Percentiles rank a stretch among this genome's conserved stretches.
Conservation (phyloP, 495 filamentous ascomycete genomes). For the Letharia lupina region DNA sequence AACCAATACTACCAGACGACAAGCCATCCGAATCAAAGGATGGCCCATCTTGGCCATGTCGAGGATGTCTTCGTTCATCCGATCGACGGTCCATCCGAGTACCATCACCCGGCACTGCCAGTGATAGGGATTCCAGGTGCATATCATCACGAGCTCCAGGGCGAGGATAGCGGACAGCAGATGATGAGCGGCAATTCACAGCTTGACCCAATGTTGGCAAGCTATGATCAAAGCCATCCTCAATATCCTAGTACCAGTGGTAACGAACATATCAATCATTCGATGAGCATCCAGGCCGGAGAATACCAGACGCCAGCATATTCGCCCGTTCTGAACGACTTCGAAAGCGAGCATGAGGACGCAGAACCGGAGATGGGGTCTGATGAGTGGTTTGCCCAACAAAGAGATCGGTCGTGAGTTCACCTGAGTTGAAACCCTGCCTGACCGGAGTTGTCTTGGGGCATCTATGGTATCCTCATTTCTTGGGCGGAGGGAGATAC, state of each 20-base stretch:
- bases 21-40: conserved; percentile 36
- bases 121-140: conserved; percentile 47
- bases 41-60: conserved; percentile 30
- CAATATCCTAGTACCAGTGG: conserved; percentile 5
- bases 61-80: conserved; percentile 47
- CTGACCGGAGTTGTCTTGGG: neutral
- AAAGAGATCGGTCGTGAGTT: conserved; percentile 7
- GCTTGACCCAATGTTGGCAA: conserved; percentile 36
- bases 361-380: conserved; percentile 15
- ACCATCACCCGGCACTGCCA: conserved; percentile 26
- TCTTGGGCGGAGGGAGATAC: conserved; percentile 5
- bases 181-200: conserved; percentile 23
- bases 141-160: conserved; percentile 46
- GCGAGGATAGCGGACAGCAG: conserved; percentile 27
- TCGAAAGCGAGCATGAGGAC: conserved; percentile 17
- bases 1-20: conserved; percentile 56
- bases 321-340: conserved; percentile 15
- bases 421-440: too few species aligned
- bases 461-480: neutral
- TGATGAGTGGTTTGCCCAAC: conserved; percentile 19
- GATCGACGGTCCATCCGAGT: conserved; percentile 31
- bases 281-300: neutral
- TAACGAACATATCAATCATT: conserved; percentile 7
- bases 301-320: conserved; percentile 8
- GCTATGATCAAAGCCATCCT: conserved; percentile 16